phyloP scores from a whole-genome alignment of 768 basidiomycete species.

The Butyriboletus loyo region DNA sequence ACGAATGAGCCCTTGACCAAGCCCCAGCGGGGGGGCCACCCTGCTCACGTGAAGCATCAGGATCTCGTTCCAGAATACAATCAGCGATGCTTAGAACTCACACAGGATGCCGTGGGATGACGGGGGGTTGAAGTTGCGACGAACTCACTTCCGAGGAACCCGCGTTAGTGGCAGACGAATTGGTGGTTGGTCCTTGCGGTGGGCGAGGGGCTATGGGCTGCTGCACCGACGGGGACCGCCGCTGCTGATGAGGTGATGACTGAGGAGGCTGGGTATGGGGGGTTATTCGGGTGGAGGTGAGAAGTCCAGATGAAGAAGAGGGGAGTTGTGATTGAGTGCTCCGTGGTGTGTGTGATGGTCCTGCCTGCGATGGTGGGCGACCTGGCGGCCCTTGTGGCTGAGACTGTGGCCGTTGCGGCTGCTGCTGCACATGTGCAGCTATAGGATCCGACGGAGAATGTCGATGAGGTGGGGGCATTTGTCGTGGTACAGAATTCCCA shows the following conservation, averaged over 20 bases:
- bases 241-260: slow-evolving; percentile 31
- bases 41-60: slow-evolving; percentile 24
- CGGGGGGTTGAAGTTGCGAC: slow-evolving; percentile 32
- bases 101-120: slow-evolving; percentile 30
- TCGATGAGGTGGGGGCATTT: slow-evolving; percentile 38
- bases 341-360: slow-evolving; percentile 48
- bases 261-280: slow-evolving; percentile 35
- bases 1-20: slow-evolving; percentile 62
- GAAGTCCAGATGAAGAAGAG: slow-evolving; percentile 26
- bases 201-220: slow-evolving; percentile 38
- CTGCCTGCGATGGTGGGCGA: slow-evolving; percentile 50
- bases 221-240: slow-evolving; percentile 34
- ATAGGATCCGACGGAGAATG: slow-evolving; percentile 50
- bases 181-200: slow-evolving; percentile 25
- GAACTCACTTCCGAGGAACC: slow-evolving; percentile 29
- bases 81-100: slow-evolving; percentile 18
- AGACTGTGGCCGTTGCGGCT: slow-evolving; percentile 55
- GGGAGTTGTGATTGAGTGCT: slow-evolving; percentile 35
- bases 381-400: slow-evolving; percentile 52
- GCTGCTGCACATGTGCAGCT: slow-evolving; percentile 35
- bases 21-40: slow-evolving; percentile 38
- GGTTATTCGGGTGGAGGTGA: slow-evolving; percentile 32
- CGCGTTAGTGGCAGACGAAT: slow-evolving; percentile 23
- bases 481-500: slow-evolving; percentile 31
- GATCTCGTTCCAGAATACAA: slow-evolving; percentile 4